phyloP scores from a whole-genome alignment of 2,329 filamentous ascomycete species.

The Calonectria honghensis region DNA sequence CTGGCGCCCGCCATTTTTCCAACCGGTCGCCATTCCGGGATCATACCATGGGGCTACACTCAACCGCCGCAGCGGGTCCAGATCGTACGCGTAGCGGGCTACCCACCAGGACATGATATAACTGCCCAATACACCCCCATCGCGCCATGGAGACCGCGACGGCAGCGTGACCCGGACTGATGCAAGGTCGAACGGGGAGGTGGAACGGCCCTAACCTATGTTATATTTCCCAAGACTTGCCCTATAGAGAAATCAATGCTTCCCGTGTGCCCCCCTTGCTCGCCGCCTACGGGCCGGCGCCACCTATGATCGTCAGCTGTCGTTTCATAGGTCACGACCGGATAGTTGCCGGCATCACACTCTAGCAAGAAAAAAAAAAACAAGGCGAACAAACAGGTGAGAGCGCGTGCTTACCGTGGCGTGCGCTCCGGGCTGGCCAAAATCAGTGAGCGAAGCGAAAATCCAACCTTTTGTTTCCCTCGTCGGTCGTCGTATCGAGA shows the following conservation, averaged over 20 bases:
- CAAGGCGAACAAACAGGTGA: constrained; percentile 13
- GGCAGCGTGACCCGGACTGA: constrained; percentile 23
- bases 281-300: constrained; percentile 30
- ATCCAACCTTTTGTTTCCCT: constrained; percentile 41
- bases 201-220: constrained; percentile 32
- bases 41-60: constrained; percentile 47
- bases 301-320: constrained; percentile 21
- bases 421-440: constrained; percentile 23
- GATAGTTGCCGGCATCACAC: constrained; percentile 33
- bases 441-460: constrained; percentile 42
- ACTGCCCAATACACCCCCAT: constrained; percentile 31
- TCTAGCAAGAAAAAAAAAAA: not conserved
- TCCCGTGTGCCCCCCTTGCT: constrained; percentile 3
- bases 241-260: constrained; percentile 10
- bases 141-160: constrained; percentile 34
- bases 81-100: constrained; percentile 37
- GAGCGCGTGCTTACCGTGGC: constrained; percentile 26
- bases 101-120: constrained; percentile 34
- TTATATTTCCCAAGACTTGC: constrained; percentile 8
- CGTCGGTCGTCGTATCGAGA: constrained; percentile 39
- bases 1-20: constrained; percentile 40
- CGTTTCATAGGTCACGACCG: constrained; percentile 27
- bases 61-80: constrained; percentile 43
- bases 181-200: constrained; percentile 38
- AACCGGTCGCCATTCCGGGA: constrained; percentile 37